Base-by-base conservation (phyloP, 2,329 filamentous ascomycete genomes). In the Verticillium longisporum region DNA sequence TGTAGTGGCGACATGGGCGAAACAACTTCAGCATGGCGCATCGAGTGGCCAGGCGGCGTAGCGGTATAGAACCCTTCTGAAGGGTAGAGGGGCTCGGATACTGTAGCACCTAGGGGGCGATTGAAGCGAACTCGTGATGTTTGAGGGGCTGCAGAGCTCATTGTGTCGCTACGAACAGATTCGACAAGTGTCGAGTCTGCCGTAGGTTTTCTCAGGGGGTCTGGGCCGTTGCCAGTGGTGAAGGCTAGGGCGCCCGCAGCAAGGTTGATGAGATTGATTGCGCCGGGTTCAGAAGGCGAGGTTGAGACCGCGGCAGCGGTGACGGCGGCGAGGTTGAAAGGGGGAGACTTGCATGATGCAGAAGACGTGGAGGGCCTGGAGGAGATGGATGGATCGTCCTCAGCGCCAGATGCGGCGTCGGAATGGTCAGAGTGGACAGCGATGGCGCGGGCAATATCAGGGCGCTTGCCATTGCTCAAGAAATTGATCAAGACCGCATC, bases 401-500 rank as follows among this genome's bases (percentile, higher is more conserved):
- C 63, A 33, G 60, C 62, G 14, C 41, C 41, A 10, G 63, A 62
- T 9, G 58, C 60, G 56, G 60, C 38, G 26, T 64, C 60, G 65
- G 55, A 69, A 68, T 64, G 68, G 62, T 65, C 67, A 61, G 64
- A 72, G 26, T 80, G 78, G 56, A 90, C 75, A 64, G 80, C 82
- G 61, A 85, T 88, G 69, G 75, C 71, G 65, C 75, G 76, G 61
- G 87, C 87, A 69, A 91, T 83, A 58, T 92, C 87, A 58, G 83
- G 86, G 66, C 79, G 79, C 69, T 86, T 85, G 68, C 86, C 85
- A 69, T 79, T 83, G 67, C 78, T 84, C 77, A 93, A 81, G 72
- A 81, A 79, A 61, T 78, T 75, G 64, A 94, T 81, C 72, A 94
- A 80, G 65, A 91, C 86, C 67, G 80, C 84, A 81, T 90, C 86